A percentile compares a stretch with the other conserved stretches of the same genome.
Conservation (phyloP, 805 yeast genomes). For the Brettanomyces naardenensis region DNA sequence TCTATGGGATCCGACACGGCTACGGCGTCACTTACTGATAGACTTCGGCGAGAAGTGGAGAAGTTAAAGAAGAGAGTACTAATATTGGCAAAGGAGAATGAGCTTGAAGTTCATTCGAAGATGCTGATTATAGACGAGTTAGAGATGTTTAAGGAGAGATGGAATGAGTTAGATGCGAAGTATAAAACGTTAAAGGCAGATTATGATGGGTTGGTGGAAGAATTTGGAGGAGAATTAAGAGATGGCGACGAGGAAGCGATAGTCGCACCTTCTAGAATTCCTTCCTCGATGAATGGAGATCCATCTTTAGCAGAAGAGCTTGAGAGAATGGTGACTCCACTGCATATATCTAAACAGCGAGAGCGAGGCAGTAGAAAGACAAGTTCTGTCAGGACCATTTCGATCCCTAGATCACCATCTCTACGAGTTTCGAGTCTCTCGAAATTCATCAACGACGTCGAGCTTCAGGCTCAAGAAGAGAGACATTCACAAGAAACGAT, state of each 20-base stretch:
- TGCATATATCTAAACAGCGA: not conserved
- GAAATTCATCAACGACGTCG: slow-evolving; percentile 18
- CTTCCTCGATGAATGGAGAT: not conserved
- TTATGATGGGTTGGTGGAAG: slow-evolving; percentile 22
- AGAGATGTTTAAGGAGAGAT: slow-evolving; percentile 37
- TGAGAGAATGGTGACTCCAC: not conserved
- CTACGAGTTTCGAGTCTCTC: slow-evolving; percentile 13
- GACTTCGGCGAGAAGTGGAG: slow-evolving; percentile 15
- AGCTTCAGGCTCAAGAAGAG: slow-evolving; percentile 16
- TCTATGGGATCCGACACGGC: too few relatives aligned
- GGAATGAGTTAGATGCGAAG: slow-evolving; percentile 19
- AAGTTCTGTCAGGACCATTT: not conserved
- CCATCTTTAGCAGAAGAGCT: not conserved
- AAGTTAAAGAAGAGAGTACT: slow-evolving; percentile 22
- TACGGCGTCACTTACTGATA: slow-evolving; percentile 4
- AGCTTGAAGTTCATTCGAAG: slow-evolving; percentile 45
- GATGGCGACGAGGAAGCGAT: slow-evolving; percentile 3
- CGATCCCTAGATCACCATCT: not conserved
- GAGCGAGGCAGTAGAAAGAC: not conserved
- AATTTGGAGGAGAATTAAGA: slow-evolving; percentile 8
- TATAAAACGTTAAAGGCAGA: slow-evolving; percentile 22
- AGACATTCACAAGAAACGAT: slow-evolving; percentile 38
- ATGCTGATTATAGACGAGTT: slow-evolving; percentile 46
- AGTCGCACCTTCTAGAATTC: not conserved
- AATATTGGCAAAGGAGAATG: slow-evolving; percentile 41